Percentiles rank a stretch among this genome's conserved stretches.
These are phyloP conservation scores for Leccinum longicurvipes DNA, from an alignment of 768 basidiomycete genomes.

Conservation along the genomic window DNA sequence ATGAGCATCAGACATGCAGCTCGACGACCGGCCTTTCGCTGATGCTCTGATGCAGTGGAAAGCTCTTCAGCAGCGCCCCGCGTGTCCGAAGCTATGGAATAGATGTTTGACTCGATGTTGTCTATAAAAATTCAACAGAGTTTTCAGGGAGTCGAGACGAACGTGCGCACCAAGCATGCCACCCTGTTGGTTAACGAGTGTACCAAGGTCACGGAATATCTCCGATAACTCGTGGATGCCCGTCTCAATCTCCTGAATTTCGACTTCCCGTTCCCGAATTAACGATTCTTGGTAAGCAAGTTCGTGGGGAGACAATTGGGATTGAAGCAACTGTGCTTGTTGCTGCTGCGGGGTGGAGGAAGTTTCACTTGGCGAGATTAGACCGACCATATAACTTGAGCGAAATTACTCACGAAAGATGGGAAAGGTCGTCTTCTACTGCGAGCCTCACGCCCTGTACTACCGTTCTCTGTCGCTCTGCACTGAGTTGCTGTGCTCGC, in stretches of 20 bases:
- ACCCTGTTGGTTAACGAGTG: slow-evolving; percentile 91
- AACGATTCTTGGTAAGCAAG: slow-evolving; percentile 94
- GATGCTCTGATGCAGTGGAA: slow-evolving; percentile 86
- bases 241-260: slow-evolving; percentile 94
- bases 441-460: slow-evolving; percentile 84
- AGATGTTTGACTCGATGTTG: slow-evolving; percentile 93
- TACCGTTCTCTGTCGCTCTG: slow-evolving; percentile 83
- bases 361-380: slow-evolving; percentile 29
- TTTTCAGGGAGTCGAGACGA: neutral
- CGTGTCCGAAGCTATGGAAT: slow-evolving; percentile 80
- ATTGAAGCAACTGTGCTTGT: slow-evolving; percentile 67
- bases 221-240: slow-evolving; percentile 95
- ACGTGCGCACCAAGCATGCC: slow-evolving; percentile 78
- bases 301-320: slow-evolving; percentile 83
- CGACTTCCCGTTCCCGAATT: slow-evolving; percentile 75
- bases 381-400: neutral
- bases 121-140: slow-evolving; percentile 44
- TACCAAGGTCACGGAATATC: slow-evolving; percentile 95
- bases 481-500: slow-evolving; percentile 84
- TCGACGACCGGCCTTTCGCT: slow-evolving; percentile 87
- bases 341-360: slow-evolving; percentile 53
- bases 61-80: slow-evolving; percentile 82
- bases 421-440: slow-evolving; percentile 68
- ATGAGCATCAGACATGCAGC: slow-evolving; percentile 90
- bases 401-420: slow-evolving; percentile 18